Evolutionary conservation across 495 filamentous ascomycete species (phyloP).

Genomic region (Aspergillus wentii): DNA sequence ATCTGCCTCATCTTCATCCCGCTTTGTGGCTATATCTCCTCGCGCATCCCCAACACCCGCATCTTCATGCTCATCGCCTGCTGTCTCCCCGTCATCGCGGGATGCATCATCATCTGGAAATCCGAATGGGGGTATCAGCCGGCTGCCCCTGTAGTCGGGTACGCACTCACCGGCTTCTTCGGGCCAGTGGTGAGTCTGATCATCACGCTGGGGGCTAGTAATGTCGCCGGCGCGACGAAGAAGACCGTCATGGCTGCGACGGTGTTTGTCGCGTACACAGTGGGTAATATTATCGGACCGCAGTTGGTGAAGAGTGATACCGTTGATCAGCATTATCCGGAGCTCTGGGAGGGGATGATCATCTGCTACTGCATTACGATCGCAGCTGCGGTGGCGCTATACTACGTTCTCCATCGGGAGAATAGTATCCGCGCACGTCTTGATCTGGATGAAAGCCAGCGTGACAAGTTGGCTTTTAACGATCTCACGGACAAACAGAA

Average conservation of each 20-base stretch:
- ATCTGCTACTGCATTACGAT: conserved; percentile 73
- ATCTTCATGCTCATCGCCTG: conserved; percentile 58
- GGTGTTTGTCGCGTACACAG: conserved; percentile 70
- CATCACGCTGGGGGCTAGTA: conserved; percentile 63
- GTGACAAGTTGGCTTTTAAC: conserved; percentile 60
- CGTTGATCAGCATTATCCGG: conserved; percentile 60
- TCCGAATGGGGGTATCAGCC: conserved; percentile 59
- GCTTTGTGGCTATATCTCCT: conserved; percentile 56
- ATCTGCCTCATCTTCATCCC: conserved; percentile 61
- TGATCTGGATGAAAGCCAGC: conserved; percentile 53
- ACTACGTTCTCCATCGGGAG: conserved; percentile 50
- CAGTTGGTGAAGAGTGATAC: conserved; percentile 61
- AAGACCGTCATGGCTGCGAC: conserved; percentile 68
- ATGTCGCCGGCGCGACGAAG: conserved; percentile 75
- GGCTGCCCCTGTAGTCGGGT: conserved; percentile 59
- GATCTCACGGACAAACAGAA: conserved; percentile 78
- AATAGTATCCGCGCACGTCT: conserved; percentile 46
- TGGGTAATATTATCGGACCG: conserved; percentile 71
- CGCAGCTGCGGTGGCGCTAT: conserved; percentile 46
- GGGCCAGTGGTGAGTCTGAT: conserved; percentile 61
- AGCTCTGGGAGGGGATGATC: conserved; percentile 64
- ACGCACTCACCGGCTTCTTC: conserved; percentile 67
- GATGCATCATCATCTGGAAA: conserved; percentile 72
- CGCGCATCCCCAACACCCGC: conserved; percentile 56
- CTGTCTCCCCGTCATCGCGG: conserved; percentile 68